A percentile compares a stretch with the other conserved stretches of the same genome.
phyloP scores from a whole-genome alignment of 495 filamentous ascomycete species.

The Hyaloscypha bicolor region DNA sequence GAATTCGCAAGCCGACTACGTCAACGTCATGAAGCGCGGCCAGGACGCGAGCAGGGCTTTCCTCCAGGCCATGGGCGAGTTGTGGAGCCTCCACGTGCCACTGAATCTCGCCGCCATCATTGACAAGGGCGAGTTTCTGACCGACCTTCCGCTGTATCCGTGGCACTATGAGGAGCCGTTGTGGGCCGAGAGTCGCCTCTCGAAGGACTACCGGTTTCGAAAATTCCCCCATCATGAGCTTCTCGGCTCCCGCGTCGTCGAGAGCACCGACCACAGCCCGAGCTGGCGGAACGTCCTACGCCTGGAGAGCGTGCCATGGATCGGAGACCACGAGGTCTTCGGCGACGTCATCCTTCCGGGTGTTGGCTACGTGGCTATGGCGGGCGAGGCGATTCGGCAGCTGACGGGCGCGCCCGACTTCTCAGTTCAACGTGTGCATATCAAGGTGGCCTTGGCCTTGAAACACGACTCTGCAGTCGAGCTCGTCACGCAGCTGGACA shows the following conservation, averaged over 20 bases:
- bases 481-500: too few species aligned
- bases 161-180: conserved; percentile 36
- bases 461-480: too few species aligned
- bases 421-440: too few species aligned
- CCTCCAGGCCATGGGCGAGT: too few species aligned
- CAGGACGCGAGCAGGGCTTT: too few species aligned
- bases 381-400: conserved; percentile 23
- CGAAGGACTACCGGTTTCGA: conserved; percentile 31
- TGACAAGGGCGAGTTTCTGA: conserved; percentile 33
- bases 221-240: conserved; percentile 37
- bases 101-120: too few species aligned
- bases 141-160: conserved; percentile 41
- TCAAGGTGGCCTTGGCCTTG: too few species aligned
- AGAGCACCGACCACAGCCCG: conserved; percentile 33
- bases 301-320: conserved; percentile 27
- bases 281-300: conserved; percentile 40
- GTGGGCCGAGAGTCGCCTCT: conserved; percentile 38
- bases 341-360: conserved; percentile 32
- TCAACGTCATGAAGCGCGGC: too few species aligned
- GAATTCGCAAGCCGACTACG: too few species aligned
- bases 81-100: too few species aligned
- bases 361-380: conserved; percentile 47
- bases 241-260: conserved; percentile 32
- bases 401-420: too few species aligned
- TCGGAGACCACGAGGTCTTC: conserved; percentile 30